Evolutionary conservation across 176 grass and related monocot species (phyloP), one percentile per base, ranked within the genome.

Genomic region (Aegilops sharonensis): DNA sequence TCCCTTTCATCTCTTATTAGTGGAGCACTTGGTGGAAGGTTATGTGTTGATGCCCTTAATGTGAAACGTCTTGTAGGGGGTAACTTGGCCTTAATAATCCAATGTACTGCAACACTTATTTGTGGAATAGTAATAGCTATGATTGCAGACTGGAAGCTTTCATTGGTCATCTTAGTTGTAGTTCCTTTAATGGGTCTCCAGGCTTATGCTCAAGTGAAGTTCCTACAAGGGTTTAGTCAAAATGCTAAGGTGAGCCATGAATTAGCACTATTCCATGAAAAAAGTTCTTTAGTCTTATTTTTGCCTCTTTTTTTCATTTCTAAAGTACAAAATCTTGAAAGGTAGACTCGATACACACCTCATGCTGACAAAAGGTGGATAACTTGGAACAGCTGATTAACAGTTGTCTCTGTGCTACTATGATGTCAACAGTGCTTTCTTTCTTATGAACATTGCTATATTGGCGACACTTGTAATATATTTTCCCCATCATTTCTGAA

Each of bases 101-200:
- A 96, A 52, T 81, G 42, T 30, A 24, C 73, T n/a, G 23, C 89
- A 37, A 86, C 87, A 54, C 54, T 96, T 43, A 66, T 45, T 74
- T 66, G 74, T 59, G 89, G 94, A 39, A 37, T 96, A 43, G 15
- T 90, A 15, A 85, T 96, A 4, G 91, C 91, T 34, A 78, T 96
- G 79, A n/a, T 88, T 2, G 81, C 91, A 9, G 91, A 89, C 56
- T 96, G 94, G 94, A 73, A 80, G 74, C 89, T 96, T 64, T 69
- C 94, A 2, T 52, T 96, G 14, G 72, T 96, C 23, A 86, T 96
- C 47, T 64, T 86, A 70, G 64, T 82, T 43, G 78, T 82, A 8
- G 57, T 82, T 68, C 86, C 71, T 57, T 59, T 87, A 59, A 54
- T 82, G 10, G 86, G 86, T 15, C 42, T 87, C 61, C 79, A 82